Conservation (phyloP, 2,329 filamentous ascomycete species). For the Botrytis cinerea region DNA sequence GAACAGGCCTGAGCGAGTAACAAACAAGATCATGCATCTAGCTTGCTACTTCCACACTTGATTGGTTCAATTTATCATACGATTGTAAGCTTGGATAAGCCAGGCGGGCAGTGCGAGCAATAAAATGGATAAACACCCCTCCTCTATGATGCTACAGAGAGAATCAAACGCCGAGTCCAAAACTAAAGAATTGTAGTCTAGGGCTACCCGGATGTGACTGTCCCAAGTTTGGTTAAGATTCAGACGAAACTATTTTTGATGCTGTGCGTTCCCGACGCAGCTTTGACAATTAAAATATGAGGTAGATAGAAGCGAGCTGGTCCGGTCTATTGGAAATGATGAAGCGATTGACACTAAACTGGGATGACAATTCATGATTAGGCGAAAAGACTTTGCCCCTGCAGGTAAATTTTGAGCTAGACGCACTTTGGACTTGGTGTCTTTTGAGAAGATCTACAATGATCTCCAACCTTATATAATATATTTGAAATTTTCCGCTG, state of each 20-base stretch:
- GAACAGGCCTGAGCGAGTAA: conserved; percentile 1
- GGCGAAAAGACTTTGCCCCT: background rate
- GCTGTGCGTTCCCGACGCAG: conserved; percentile 13
- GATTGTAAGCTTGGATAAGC: background rate
- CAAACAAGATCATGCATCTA: background rate
- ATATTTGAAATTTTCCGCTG: background rate
- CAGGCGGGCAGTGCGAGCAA: background rate
- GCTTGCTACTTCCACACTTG: background rate
- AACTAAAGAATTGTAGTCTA: conserved; percentile 1
- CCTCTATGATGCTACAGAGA: background rate
- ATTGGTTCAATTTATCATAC: background rate
- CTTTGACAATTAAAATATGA: conserved; percentile 11
- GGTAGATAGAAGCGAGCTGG: background rate
- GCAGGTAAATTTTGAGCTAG: background rate
- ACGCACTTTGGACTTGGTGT: conserved; percentile 3
- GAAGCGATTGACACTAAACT: background rate
- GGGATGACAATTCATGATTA: background rate
- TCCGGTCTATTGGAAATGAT: conserved; percentile 2
- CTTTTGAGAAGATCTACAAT: background rate
- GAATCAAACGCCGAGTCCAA: conserved; percentile 9
- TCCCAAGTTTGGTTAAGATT: background rate
- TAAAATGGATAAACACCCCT: background rate
- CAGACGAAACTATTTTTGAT: conserved; percentile 2
- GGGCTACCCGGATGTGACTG: background rate
- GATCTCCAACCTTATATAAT: background rate